These are phyloP conservation scores for Pestalotiopsis fici DNA, from an alignment of 2,329 filamentous ascomycete genomes.

Conservation along the genomic window DNA sequence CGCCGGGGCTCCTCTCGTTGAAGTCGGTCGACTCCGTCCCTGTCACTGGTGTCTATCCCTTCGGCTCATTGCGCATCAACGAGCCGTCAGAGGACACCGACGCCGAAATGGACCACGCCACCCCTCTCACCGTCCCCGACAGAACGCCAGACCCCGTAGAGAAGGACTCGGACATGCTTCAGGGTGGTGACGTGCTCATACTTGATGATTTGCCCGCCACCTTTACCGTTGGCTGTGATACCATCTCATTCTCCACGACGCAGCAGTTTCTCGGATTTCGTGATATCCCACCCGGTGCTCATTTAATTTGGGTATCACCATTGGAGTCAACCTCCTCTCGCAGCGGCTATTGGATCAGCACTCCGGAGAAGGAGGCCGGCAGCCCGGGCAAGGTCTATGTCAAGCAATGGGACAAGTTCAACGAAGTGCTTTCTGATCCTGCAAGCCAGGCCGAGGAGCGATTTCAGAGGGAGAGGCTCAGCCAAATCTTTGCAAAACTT, in stretches of 20 bases:
- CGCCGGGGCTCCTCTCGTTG: constrained; percentile 16
- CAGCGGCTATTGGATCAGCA: constrained; percentile 59
- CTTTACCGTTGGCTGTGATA: constrained; percentile 56
- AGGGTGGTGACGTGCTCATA: constrained; percentile 51
- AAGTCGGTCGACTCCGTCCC: constrained; percentile 32
- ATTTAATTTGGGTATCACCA: constrained; percentile 61
- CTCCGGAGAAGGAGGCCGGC: constrained; percentile 27
- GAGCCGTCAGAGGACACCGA: constrained; percentile 10
- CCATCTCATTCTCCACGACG: constrained; percentile 46
- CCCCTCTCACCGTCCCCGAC: constrained; percentile 16
- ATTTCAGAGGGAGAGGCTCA: constrained; percentile 43
- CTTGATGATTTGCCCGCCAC: constrained; percentile 51
- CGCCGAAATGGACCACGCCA: constrained; percentile 10
- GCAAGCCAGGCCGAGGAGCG: constrained; percentile 43
- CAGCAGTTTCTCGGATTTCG: constrained; percentile 53
- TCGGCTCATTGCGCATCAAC: constrained; percentile 20
- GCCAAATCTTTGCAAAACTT: constrained; percentile 40
- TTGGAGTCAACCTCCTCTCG: constrained; percentile 48
- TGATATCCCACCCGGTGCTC: constrained; percentile 55
- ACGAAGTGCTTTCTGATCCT: constrained; percentile 55
- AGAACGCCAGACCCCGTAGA: constrained; percentile 17
- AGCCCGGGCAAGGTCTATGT: constrained; percentile 32
- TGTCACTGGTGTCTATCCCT: constrained; percentile 29
- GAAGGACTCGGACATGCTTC: constrained; percentile 24
- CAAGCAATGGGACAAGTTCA: constrained; percentile 49